phyloP scores from a whole-genome alignment of 441 rosid species.

The Jatropha multifida region DNA sequence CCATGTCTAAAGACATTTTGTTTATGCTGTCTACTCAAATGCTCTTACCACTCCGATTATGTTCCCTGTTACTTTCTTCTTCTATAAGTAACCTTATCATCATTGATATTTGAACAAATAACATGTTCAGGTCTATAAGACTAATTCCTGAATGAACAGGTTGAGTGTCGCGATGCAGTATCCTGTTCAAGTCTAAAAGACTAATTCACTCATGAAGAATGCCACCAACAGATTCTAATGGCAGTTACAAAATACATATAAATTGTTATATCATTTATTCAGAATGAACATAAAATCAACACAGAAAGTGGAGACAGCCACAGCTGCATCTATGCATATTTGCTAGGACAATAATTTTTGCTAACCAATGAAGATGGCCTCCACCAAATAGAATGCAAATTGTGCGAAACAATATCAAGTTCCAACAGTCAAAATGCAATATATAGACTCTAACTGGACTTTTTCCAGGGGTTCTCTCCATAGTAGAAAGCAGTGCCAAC shows the following conservation, averaged over 20 bases:
- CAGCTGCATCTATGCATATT: conserved; percentile 12
- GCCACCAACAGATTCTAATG: too few species aligned
- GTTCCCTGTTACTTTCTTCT: conserved; percentile 31
- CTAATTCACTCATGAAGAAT: too few species aligned
- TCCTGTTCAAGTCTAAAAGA: too few species aligned
- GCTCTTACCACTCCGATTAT: conserved; percentile 36
- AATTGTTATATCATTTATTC: conserved; percentile 14
- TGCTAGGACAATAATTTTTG: background rate
- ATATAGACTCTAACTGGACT: conserved; percentile 29
- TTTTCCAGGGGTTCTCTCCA: conserved; percentile 85
- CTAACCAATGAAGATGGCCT: background rate
- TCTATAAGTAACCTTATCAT: conserved; percentile 23
- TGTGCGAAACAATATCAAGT: background rate
- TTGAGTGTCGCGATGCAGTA: too few species aligned
- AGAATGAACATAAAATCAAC: background rate
- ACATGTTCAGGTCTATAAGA: conserved; percentile 36
- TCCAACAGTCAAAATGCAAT: background rate
- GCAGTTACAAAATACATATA: background rate
- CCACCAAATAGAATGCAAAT: background rate
- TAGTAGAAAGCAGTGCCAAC: conserved; percentile 93
- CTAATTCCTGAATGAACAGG: background rate
- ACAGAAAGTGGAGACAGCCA: background rate
- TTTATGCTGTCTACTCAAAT: conserved; percentile 40
- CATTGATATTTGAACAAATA: conserved; percentile 2
- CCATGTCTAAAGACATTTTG: conserved; percentile 36